Conservation (phyloP, 495 filamentous ascomycete genomes). For the Penicillium cosmopolitanum region DNA sequence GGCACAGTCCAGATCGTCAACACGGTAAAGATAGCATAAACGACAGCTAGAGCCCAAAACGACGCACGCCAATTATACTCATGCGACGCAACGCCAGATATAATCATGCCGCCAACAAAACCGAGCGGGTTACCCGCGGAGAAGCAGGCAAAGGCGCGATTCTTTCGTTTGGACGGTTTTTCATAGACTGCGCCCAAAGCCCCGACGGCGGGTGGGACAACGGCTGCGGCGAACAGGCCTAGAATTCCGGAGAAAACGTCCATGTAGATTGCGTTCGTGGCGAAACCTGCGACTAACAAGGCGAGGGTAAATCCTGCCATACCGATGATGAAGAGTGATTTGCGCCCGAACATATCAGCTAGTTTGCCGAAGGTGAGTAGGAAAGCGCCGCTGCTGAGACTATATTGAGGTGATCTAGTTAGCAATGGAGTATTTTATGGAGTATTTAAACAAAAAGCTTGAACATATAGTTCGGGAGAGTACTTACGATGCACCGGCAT, state of each 20-base stretch:
- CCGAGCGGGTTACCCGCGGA: constrained; percentile 72
- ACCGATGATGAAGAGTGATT: constrained; percentile 66
- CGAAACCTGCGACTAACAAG: constrained; percentile 61
- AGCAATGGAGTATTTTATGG: constrained; percentile 17
- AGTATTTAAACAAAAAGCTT: no score
- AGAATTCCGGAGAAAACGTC: constrained; percentile 66
- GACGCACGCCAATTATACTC: constrained; percentile 68
- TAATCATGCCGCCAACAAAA: constrained; percentile 67
- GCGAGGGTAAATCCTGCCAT: constrained; percentile 66
- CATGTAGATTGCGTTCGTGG: constrained; percentile 64
- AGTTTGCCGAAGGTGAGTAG: constrained; percentile 74
- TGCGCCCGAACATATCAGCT: constrained; percentile 74
- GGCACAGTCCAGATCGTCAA: constrained; percentile 70
- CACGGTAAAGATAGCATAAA: constrained; percentile 61
- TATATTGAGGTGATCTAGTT: constrained; percentile 22
- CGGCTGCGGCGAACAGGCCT: constrained; percentile 63
- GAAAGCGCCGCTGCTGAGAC: constrained; percentile 70
- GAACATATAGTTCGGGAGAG: background rate
- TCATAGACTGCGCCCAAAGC: constrained; percentile 67
- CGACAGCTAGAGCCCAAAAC: constrained; percentile 66
- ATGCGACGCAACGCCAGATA: constrained; percentile 68
- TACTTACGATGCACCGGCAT: constrained; percentile 60
- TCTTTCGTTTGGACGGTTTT: constrained; percentile 64
- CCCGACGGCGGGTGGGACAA: constrained; percentile 69
- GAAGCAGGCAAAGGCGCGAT: constrained; percentile 68